Conservation (phyloP, 306 rosid genomes). For the Spatholobus suberectus region DNA sequence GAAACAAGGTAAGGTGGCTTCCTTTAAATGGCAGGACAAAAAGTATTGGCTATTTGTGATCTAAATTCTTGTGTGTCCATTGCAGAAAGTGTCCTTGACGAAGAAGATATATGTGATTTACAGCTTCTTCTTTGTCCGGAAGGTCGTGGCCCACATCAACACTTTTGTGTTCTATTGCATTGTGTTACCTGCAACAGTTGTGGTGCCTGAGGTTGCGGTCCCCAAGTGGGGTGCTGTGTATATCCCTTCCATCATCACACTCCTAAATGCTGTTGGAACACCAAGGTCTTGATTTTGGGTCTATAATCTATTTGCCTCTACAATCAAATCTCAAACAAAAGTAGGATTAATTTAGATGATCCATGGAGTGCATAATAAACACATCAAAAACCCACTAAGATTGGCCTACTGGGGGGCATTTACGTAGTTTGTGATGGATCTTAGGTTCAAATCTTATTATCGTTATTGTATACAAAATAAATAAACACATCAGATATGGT, state of each 20-base stretch:
- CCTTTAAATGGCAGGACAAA: neutral
- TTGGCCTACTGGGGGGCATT: too few species aligned
- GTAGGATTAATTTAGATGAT: neutral
- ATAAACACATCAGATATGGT: neutral
- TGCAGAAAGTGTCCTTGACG: conserved; percentile 82
- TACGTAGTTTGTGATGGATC: too few species aligned
- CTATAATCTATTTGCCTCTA: too few species aligned
- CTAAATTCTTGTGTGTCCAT: neutral
- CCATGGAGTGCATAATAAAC: neutral
- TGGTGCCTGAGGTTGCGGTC: conserved; percentile 82
- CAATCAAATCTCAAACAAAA: neutral
- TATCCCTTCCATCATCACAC: conserved; percentile 78
- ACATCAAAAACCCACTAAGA: too few species aligned
- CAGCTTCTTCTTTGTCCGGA: conserved; percentile 91
- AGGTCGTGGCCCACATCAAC: conserved; percentile 78
- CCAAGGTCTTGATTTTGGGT: conserved; percentile 67
- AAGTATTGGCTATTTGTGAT: conserved; percentile 14
- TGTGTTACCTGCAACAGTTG: conserved; percentile 80
- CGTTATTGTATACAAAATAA: too few species aligned
- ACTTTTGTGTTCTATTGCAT: conserved; percentile 80
- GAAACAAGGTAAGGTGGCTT: conserved; percentile 64
- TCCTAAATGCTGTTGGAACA: conserved; percentile 85
- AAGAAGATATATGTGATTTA: conserved; percentile 85
- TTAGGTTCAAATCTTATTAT: too few species aligned
- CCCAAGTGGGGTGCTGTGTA: conserved; percentile 88